A percentile compares a stretch with the other conserved stretches of the same genome.
These are phyloP conservation scores for Vaccinium corymbosum DNA, from an alignment of 148 eudicot genomes.

Conservation along the genomic window DNA sequence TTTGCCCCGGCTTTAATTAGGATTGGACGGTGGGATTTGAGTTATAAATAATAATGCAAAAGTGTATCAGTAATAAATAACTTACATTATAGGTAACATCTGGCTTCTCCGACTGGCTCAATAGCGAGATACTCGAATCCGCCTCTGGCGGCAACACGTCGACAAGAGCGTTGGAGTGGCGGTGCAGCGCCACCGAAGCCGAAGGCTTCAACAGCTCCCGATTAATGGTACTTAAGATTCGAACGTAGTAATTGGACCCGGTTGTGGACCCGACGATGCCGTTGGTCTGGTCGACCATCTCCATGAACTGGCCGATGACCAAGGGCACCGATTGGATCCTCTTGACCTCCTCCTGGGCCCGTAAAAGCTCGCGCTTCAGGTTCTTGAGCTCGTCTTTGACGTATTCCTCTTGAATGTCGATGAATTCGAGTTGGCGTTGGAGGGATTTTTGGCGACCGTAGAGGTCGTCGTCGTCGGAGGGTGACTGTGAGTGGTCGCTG, in stretches of 20 bases:
- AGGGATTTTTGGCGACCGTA: conserved; percentile 64
- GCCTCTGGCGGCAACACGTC: conserved; percentile 55
- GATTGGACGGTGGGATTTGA: too few relatives aligned
- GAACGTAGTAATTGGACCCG: conserved; percentile 77
- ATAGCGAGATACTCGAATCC: conserved; percentile 48
- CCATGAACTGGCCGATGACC: conserved; percentile 93
- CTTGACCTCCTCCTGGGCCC: conserved; percentile 89
- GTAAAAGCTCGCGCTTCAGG: conserved; percentile 64
- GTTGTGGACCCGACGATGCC: conserved; percentile 90
- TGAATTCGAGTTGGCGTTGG: conserved; percentile 63
- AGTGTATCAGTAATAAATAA: conserved; percentile 7
- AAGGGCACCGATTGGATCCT: conserved; percentile 82
- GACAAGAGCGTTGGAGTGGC: conserved; percentile 51
- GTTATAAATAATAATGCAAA: neutral
- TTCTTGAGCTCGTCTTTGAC: conserved; percentile 87
- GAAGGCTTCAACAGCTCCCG: conserved; percentile 54
- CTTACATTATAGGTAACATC: conserved; percentile 78
- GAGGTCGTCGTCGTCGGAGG: conserved; percentile 53
- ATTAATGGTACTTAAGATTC: conserved; percentile 80
- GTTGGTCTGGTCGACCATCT: conserved; percentile 72
- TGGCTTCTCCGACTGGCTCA: conserved; percentile 91
- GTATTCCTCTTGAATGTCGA: conserved; percentile 81
- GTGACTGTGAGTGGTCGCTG: conserved; percentile 5
- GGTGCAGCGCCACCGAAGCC: conserved; percentile 73
- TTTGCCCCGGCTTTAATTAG: too few relatives aligned